Evolutionary conservation across 768 basidiomycete species (phyloP).

Genomic region (Collybiopsis luxurians): DNA sequence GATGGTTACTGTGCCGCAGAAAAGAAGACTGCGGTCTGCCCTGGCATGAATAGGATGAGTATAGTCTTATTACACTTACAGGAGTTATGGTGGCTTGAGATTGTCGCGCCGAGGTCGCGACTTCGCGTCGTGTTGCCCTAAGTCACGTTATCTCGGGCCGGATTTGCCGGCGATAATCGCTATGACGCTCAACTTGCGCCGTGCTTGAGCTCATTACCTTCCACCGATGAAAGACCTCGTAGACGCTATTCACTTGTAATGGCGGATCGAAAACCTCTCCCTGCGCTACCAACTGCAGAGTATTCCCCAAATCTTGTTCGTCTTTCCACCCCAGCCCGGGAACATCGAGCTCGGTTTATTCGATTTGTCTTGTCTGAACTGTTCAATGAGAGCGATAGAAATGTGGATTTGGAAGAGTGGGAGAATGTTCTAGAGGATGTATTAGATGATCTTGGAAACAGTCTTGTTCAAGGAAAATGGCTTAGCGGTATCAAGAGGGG

Average conservation of each 20-base stretch:
- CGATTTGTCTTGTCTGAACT: constrained; percentile 36
- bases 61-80: too few species aligned
- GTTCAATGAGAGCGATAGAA: constrained; percentile 26
- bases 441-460: constrained; percentile 42
- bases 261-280: constrained; percentile 6
- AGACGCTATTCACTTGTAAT: neutral
- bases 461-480: constrained; percentile 43
- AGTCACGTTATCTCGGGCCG: too few species aligned
- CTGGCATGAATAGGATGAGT: too few species aligned
- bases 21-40: too few species aligned
- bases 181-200: neutral
- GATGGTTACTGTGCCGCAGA: too few species aligned
- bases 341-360: constrained; percentile 39
- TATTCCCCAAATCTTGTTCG: constrained; percentile 14
- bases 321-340: constrained; percentile 37
- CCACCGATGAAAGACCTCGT: neutral
- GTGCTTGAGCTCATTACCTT: too few species aligned
- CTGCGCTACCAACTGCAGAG: neutral
- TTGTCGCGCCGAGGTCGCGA: too few species aligned
- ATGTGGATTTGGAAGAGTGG: constrained; percentile 39
- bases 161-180: neutral
- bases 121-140: too few species aligned
- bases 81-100: too few species aligned
- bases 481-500: constrained; percentile 39
- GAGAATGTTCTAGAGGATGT: constrained; percentile 41